Base-by-base conservation (phyloP, 164 flowering plant species). In the Magnolia kwangsiensis region DNA sequence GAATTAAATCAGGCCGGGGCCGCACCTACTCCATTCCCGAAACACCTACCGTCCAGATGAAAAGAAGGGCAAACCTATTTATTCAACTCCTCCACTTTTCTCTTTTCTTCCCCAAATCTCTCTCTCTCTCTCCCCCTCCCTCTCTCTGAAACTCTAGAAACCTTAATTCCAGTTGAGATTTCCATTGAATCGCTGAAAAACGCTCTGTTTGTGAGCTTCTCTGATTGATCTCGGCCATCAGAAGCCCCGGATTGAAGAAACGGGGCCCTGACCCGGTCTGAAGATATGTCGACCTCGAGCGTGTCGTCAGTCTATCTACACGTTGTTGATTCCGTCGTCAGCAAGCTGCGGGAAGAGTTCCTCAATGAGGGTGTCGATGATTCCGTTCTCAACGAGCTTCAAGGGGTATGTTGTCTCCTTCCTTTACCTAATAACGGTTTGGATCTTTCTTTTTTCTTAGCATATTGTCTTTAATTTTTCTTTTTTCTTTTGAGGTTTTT, bases 301-400 rank as follows among this genome's bases (percentile, higher is more conserved):
- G 75, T 77, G 9, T 63, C 75, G n/a, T 50, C 71, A 8, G 79
- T 77, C 14, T 72, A 77, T 55, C 79, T 72, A 27, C 75, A 77
- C 65, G 79, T 77, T 24, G 79, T 77, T 8, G 75, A 77, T 51
- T 68, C 58, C 21, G 79, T 77, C 19, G 75, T 72, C 20, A 77
- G 21, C 63, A 76, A 76, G 73, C 49, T 76, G 24, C 66, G 73
- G 11, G 78, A 76, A 61, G 75, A 72, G 29, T 77, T 72, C 51
- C 16, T 65, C 50, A 72, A 51, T 18, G 71, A 72, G 55, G 71
- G 71, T 19, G 72, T 72, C 4, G 79, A 77, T 11, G 66, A 50
- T 29, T 59, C 70, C 9, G 70, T 72, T 24, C 75, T 77, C 74
- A 49, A 19, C 55, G 79, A 77, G 64, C 74, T 72, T 27, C 79